Base-by-base conservation (phyloP, 2,329 filamentous ascomycete species). In the Ophiosphaerella korrae region DNA sequence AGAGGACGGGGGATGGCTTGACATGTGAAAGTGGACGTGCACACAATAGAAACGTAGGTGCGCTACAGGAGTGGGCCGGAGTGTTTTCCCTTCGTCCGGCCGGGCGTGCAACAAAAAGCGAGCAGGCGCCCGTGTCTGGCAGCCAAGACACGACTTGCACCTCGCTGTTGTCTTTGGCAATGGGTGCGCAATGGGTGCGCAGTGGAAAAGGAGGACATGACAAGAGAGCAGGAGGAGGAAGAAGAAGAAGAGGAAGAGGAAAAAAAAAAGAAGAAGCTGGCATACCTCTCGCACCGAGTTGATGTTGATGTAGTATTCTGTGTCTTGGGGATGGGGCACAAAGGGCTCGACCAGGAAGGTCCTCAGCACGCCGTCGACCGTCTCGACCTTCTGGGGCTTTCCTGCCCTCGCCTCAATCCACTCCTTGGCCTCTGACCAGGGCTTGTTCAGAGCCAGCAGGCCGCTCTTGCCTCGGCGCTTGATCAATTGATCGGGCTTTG, bases 251-350 rank as follows among this genome's bases (percentile, higher is more conserved):
- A 54, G 37, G 45, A 33, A 21, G 37, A 9, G 26, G 42, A 45
- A 47, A 43, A 49, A 60, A 55, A 58, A 57, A 55, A 57, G n/a
- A 41, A 48, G 57, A 57, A 60, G 26, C 53, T 56, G 26, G 87
- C 92, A 87, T 87, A 97, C 94, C 88, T 97, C 94, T 83, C 94
- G 90, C 73, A 96, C 92, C 59, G 94, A 97, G 86, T 97, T 94
- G 83, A 99, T 99, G 87, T 97, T 97, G 83, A 99, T 96, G 82
- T 99, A 99, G 83, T 97, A 97, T 80, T 99, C 94, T 61, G 93
- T 97, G 76, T 92, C 88, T 70, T 92, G 85, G 61, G 92, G 89
- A 80, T 99, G 94, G 71, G 93, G 94, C 58, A 97, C 92, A 74
- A 99, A 97, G 45, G 94, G 94, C 86, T 99, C 94, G 66, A 99